Evolutionary conservation across 352 stramenopile species (phyloP).

Genomic region (Globisporangium mamillatum): DNA sequence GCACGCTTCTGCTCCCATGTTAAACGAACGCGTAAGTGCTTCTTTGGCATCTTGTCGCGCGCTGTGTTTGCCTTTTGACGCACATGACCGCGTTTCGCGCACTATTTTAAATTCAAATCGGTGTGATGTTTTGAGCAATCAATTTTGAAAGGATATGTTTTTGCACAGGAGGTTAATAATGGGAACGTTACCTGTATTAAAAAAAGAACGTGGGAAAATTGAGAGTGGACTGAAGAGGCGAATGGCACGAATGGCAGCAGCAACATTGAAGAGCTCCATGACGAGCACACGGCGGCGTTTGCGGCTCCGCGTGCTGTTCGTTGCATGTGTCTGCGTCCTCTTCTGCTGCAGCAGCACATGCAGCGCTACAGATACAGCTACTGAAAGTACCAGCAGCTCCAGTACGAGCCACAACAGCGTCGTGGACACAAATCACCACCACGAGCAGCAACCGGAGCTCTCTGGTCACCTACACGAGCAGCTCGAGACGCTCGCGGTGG

Average conservation of each 20-base stretch:
- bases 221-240: neutral
- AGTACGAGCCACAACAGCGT: neutral
- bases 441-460: neutral
- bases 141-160: too few species aligned
- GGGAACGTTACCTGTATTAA: too few species aligned
- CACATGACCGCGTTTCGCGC: too few species aligned
- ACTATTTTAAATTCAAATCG: too few species aligned
- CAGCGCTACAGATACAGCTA: neutral
- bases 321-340: neutral
- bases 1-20: too few species aligned
- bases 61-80: too few species aligned
- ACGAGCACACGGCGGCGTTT: neutral
- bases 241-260: neutral
- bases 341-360: neutral
- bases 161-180: too few species aligned
- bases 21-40: too few species aligned
- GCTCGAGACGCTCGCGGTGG: conserved; percentile 21
- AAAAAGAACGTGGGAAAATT: too few species aligned
- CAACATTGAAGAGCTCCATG: neutral
- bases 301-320: neutral
- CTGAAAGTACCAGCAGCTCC: neutral
- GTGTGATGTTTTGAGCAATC: too few species aligned
- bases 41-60: too few species aligned
- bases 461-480: conserved; percentile 5
- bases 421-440: neutral